Percentiles rank a stretch among this genome's conserved stretches.
Evolutionary conservation across 2,329 filamentous ascomycete genomes (phyloP).

Genomic region (Penicillium sp.): DNA sequence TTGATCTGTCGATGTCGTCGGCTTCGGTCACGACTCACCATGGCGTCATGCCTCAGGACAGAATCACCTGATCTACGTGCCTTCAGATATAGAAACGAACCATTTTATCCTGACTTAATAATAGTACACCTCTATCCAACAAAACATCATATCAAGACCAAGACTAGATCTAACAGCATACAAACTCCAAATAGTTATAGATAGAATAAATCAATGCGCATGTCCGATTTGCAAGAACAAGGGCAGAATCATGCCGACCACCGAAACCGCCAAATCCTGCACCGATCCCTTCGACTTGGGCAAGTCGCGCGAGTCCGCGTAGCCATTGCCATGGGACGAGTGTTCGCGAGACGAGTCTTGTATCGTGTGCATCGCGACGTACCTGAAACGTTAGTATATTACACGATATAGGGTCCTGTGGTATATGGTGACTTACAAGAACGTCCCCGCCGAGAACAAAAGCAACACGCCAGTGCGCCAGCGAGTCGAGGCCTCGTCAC

Average conservation of each 20-base stretch:
- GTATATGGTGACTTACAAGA: constrained; percentile 70
- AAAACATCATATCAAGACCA: no score
- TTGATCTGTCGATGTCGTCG: no score
- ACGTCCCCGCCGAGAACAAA: constrained; percentile 93
- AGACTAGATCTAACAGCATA: not conserved
- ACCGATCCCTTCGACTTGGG: constrained; percentile 37
- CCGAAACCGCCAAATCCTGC: constrained; percentile 43
- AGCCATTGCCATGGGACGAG: constrained; percentile 38
- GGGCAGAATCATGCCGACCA: constrained; percentile 46
- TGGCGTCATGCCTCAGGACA: no score
- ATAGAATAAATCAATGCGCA: no score
- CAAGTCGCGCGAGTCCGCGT: constrained; percentile 36
- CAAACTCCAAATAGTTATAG: constrained; percentile 3
- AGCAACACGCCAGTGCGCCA: constrained; percentile 93
- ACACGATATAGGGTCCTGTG: not conserved
- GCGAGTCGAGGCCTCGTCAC: constrained; percentile 58
- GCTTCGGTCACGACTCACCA: no score
- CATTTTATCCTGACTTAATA: no score
- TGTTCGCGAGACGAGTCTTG: constrained; percentile 55
- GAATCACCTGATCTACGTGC: no score
- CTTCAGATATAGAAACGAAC: no score
- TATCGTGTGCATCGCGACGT: constrained; percentile 98
- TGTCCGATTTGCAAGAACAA: constrained; percentile 47
- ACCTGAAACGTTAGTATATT: constrained; percentile 50
- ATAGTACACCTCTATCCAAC: no score